Evolutionary conservation across 1,284 basidiomycete species (phyloP), one percentile per base, ranked within the genome.

Genomic region (Marasmius tenuissimus): DNA sequence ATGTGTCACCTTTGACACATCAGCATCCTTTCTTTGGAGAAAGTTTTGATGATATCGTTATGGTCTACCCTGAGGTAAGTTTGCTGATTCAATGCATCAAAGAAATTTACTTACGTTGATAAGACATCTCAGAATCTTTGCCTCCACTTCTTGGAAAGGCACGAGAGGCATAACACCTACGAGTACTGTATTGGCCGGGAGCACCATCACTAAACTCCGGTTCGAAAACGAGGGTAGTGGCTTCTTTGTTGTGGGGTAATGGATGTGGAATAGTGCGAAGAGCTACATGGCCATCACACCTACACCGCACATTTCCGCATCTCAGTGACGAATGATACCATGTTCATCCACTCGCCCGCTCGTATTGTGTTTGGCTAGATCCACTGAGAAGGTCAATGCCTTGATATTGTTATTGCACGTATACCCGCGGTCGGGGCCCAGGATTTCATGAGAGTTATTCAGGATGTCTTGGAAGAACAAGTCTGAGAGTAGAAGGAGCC

Each of bases 1-100:
- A 65, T 75, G 73, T 0, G 70, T 71, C 1, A 64, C 68, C 58
- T 72, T 73, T 12, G 61, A 65, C 20, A 70, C 64, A 8, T 39
- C 22, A 16, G 72, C 67, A 52, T 65, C 55, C 53, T 69, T 68
- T 61, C 58, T 7, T 59, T 37, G 55, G 72, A 65, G 50, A 33
- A 5, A 42, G 37, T 16, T 48, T 60, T 50, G 33, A 33, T 18
- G 51, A 59, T 10, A 50, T 34, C 22, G 22, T 22, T 50, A 18
- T 37, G 10, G 66, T 64, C 51, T 33, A 72, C 71, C 71, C 16
- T 68, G 61, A 63, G 70, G 73, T 73, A 48, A 64, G 58, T 40
- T 40, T 9, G 20, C 57, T 61, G 3, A 16, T 9, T 9, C 9
- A 9, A 40, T 40, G 39, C 9, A 40, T 9, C 9, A 40, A 16